Conservation (phyloP, 2,329 filamentous ascomycete genomes). For the Sordariomycetes sp. region DNA sequence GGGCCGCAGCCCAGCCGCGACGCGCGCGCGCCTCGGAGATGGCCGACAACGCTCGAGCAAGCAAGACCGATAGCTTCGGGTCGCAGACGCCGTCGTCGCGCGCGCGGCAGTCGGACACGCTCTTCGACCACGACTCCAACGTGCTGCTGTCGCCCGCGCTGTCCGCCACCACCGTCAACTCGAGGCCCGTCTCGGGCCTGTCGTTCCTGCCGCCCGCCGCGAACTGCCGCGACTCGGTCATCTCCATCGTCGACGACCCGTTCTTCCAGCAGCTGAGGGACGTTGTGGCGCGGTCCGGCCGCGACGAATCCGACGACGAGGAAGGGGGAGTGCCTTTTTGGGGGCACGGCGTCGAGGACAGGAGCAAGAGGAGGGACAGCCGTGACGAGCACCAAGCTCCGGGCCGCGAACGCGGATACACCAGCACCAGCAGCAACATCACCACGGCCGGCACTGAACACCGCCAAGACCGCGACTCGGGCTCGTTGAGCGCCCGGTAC, state of each 20-base stretch:
- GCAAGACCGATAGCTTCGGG: neutral
- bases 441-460: constrained; percentile 14
- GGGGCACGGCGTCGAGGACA: constrained; percentile 10
- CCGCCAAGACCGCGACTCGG: constrained; percentile 10
- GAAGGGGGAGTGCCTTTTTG: constrained; percentile 8
- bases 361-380: constrained; percentile 9
- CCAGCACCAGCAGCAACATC: neutral
- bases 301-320: constrained; percentile 15
- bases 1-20: neutral
- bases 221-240: constrained; percentile 31
- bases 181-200: constrained; percentile 1
- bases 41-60: constrained; percentile 2
- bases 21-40: neutral
- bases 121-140: constrained; percentile 4
- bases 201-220: constrained; percentile 1
- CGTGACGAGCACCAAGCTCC: neutral
- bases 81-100: constrained; percentile 1
- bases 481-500: constrained; percentile 24
- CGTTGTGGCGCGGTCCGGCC: constrained; percentile 16
- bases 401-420: neutral
- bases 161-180: constrained; percentile 3
- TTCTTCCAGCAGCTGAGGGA: constrained; percentile 33
- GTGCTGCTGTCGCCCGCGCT: constrained; percentile 2
- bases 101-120: constrained; percentile 3
- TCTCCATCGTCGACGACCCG: constrained; percentile 44